Evolutionary conservation across 2,329 filamentous ascomycete genomes (phyloP), one percentile per base, ranked within the genome.

Genomic region (Zarea fungicola): DNA sequence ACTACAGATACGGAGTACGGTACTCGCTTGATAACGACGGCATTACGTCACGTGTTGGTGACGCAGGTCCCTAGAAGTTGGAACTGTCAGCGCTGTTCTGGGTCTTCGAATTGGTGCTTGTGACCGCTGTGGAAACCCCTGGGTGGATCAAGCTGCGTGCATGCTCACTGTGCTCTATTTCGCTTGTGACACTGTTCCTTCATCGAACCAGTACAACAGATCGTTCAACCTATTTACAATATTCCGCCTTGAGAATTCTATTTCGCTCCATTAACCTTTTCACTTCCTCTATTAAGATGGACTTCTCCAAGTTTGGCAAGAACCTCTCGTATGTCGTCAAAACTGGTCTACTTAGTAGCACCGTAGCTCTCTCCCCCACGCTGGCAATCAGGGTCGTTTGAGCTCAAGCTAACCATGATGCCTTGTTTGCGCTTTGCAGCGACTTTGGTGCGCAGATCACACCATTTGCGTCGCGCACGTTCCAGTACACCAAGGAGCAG

Each of bases 401-500:
- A 25, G 25, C 13, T 43, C 23, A 39, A 32, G 37, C 46, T 49
- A 42, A 45, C 42, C 21, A 8, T 21, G 22, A 28, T 37, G 22
- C 23, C 19, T 44, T 44, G 35, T 18, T 23, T 42, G 46, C 46
- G 47, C 49, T 22, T 22, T 28, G 32, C 60, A 76, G 75, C 64
- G 76, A 74, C 64, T 66, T 82, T 63, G 91, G 90, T 65, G 85
- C 87, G 56, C 84, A 85, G 60, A 88, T 97, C 71, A 90, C 89
- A 57, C 93, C 93, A 29, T 96, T 95, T 67, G 90, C 91, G 56
- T 87, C 89, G 63, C 87, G 92, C 64, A 96, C 90, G 50, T 89
- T 95, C 70, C 93, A 99, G 75, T 95, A 92, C 76, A 89, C 96
- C 67, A 96, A 95, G 77, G 93, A 99, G 73, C 91, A 96, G 74